A percentile compares a stretch with the other conserved stretches of the same genome.
Conservation (phyloP, 768 basidiomycete genomes). For the Psilocybe tampanensis region DNA sequence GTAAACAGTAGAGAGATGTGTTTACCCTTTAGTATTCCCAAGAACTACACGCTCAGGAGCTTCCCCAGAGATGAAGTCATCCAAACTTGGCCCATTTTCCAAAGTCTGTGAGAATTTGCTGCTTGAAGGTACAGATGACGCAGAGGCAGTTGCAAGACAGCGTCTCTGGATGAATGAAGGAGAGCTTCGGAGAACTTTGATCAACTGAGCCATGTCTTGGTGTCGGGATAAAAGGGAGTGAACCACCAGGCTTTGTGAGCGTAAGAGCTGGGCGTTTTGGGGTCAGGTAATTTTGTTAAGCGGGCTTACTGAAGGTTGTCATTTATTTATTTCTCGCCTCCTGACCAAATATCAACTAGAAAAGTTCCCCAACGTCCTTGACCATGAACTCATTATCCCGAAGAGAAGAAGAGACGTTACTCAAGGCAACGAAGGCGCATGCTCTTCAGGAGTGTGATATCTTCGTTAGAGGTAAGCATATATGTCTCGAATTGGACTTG, state of each 20-base stretch:
- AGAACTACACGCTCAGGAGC: slow-evolving; percentile 62
- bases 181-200: slow-evolving; percentile 15
- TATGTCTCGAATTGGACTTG: not conserved
- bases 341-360: not conserved
- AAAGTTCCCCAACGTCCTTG: not conserved
- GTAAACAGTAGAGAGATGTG: slow-evolving; percentile 1
- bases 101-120: slow-evolving; percentile 53
- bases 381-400: slow-evolving; percentile 84
- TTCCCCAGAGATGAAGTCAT: slow-evolving; percentile 79
- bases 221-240: not conserved
- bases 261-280: not conserved
- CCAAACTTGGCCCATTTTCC: slow-evolving; percentile 69
- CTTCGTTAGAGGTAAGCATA: slow-evolving; percentile 65
- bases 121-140: slow-evolving; percentile 34
- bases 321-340: slow-evolving; percentile 7
- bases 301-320: not conserved
- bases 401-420: slow-evolving; percentile 83
- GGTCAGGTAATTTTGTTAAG: not conserved
- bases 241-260: not conserved
- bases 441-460: slow-evolving; percentile 80
- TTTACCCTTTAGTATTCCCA: slow-evolving; percentile 71
- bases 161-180: slow-evolving; percentile 15
- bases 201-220: slow-evolving; percentile 17
- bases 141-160: slow-evolving; percentile 30
- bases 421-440: slow-evolving; percentile 78